Percentiles rank a stretch among this genome's conserved stretches.
Conservation (phyloP, 768 basidiomycete species). For the Pilatotrama ljubarskyi region DNA sequence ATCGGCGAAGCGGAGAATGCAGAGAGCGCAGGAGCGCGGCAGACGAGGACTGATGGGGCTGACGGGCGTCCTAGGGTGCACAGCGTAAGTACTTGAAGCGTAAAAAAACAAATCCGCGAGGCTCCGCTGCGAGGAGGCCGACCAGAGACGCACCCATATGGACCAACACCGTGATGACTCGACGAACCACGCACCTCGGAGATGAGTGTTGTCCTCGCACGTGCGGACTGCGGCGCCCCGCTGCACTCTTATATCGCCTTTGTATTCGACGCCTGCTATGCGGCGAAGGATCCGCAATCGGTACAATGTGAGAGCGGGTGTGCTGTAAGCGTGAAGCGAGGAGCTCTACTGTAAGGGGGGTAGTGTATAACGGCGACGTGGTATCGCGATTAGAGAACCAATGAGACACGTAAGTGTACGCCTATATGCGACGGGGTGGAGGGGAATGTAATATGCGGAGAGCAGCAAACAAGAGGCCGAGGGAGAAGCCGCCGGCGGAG, state of each 20-base stretch:
- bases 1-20: background rate
- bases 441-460: background rate
- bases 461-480: background rate
- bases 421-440: slow-evolving; percentile 3
- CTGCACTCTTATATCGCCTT: slow-evolving; percentile 12
- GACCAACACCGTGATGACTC: background rate
- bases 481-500: background rate
- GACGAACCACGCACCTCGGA: slow-evolving; percentile 2
- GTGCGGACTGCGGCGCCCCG: background rate
- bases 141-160: background rate
- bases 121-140: too few species aligned
- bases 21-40: background rate
- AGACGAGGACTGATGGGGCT: background rate
- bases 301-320: slow-evolving; percentile 15
- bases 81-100: background rate
- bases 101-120: background rate
- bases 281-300: slow-evolving; percentile 5
- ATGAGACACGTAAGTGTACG: slow-evolving; percentile 13
- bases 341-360: background rate
- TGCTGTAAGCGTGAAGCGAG: slow-evolving; percentile 1
- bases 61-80: background rate
- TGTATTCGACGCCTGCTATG: slow-evolving; percentile 13
- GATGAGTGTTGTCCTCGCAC: slow-evolving; percentile 1
- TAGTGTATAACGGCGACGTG: slow-evolving; percentile 18
- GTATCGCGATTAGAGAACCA: slow-evolving; percentile 20